Evolutionary conservation across 352 stramenopile genomes (phyloP), one percentile per base, ranked within the genome.

Genomic region (Labyrinthula sp.): DNA sequence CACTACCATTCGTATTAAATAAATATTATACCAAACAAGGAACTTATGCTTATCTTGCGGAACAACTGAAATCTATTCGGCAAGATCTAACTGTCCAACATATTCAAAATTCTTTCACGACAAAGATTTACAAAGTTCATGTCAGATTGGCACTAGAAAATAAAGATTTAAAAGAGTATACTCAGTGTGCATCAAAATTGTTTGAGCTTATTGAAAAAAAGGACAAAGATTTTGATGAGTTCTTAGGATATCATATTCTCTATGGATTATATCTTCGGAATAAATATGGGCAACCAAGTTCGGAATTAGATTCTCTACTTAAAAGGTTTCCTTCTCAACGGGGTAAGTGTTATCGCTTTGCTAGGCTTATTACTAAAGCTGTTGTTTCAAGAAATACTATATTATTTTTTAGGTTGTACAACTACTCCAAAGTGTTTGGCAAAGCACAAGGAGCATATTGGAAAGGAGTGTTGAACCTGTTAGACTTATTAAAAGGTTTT

Each of bases 51-150:
- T 62, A 47, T 38, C 23, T 54, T 1, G 95, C 85, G 72, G 92
- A 82, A 45, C 88, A 98, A 59, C 76, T 97, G 36, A 99, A 99
- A 63, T 90, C 88, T 20, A 93, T 98, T 50, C 79, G 89, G 15
- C 89, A 96, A 64, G 89, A 98, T 68, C 86, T 91, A 54, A 94
- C 82, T 10, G 82, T 97, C 21, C 80, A 91, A 59, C 73, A 80
- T 52, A 93, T 97, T 48, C 83, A 91, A 62, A 91, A 93, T 63
- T 65, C 61, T 8, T 95, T 98, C 67, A 90, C 86, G 1, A 81
- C 95, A 29, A 56, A 79, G 24, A 86, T 95, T 30, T 97, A 98
- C 64, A 88, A 98, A 60, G 81, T 71, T 34, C 86, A 97, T 62
- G 88, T 84, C 17, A 75, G 87, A 21, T 74, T 96, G 36, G 85